Evolutionary conservation across 208 protist genomes (phyloP), one percentile per base, ranked within the genome.

Genomic region (Phytomonas sp.): DNA sequence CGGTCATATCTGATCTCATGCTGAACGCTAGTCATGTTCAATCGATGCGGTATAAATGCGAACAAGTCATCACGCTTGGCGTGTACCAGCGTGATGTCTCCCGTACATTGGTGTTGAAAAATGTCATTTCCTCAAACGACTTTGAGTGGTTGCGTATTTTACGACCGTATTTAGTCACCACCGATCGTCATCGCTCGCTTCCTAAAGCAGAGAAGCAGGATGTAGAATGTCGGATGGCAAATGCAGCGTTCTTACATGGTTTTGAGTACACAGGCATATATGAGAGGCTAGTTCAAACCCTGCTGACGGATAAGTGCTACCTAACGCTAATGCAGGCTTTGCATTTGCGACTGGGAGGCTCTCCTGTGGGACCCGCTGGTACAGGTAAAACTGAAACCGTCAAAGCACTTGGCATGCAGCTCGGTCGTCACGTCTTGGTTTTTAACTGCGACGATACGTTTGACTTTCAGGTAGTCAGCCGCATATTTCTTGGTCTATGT

Each of bases 401-500:
- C 26, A 99, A 99, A 84, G 96, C 97, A 14, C 86, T 99, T 11
- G 99, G 98, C 66, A 78, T 86, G 36, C 97, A 99, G 80, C 86
- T 99, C 0, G 98, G 98, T 65, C 82, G 98, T 67, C 98, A 99
- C 81, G 97, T 99, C 19, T 78, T 99, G 5, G 98, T 99, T 11
- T 99, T 99, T 79, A 99, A 98, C 88, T 99, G 98, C 88, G 98
- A 99, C 75, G 99, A 99, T 78, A 93, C 86, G 29, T 99, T 99
- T 73, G 98, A 99, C 79, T 98, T 97, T 80, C 89, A 98, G 75
- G 94, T 98, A 1, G 98, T 99, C 81, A 94, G 94, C 52, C 87
- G 98, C 70, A 99, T 99, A 63, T 98, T 99, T 70, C 88, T 99
- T n/a, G 99, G 99, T 34, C 89, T 99, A 6, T 99, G 98, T 80